Conservation (phyloP, 129 eudicot species). For the Glebionis coronaria region DNA sequence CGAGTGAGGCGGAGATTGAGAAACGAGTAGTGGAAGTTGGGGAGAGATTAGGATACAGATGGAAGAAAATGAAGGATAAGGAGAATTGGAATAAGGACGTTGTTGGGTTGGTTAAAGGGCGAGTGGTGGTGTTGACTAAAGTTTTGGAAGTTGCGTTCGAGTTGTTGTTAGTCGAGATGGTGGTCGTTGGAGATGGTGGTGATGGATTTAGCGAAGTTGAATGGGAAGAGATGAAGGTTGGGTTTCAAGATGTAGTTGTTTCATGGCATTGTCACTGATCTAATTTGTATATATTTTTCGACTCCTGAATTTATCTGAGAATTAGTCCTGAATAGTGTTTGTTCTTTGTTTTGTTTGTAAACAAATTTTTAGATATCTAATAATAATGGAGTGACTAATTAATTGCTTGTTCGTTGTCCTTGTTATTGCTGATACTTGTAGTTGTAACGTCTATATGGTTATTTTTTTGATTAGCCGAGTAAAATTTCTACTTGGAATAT, state of each 20-base stretch:
- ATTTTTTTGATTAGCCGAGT: too few relatives aligned
- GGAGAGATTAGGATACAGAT: slow-evolving; percentile 46
- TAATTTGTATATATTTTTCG: not conserved
- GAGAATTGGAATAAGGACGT: slow-evolving; percentile 40
- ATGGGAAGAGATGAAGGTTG: slow-evolving; percentile 62
- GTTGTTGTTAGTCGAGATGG: slow-evolving; percentile 65
- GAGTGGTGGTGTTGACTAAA: slow-evolving; percentile 48
- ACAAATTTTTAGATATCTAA: slow-evolving; percentile 8
- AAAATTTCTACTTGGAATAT: too few relatives aligned
- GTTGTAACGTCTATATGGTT: too few relatives aligned
- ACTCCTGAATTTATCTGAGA: not conserved
- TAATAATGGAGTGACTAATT: slow-evolving; percentile 21
- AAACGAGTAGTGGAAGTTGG: slow-evolving; percentile 53
- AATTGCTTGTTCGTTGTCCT: not conserved
- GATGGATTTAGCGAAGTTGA: slow-evolving; percentile 46
- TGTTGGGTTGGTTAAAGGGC: slow-evolving; percentile 58
- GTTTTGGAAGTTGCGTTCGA: slow-evolving; percentile 53
- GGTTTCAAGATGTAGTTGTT: slow-evolving; percentile 50
- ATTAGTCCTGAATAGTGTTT: not conserved
- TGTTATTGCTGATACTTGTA: too few relatives aligned
- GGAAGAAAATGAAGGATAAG: slow-evolving; percentile 34
- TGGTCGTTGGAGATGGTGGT: slow-evolving; percentile 45
- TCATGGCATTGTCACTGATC: slow-evolving; percentile 40
- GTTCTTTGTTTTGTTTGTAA: slow-evolving; percentile 19
- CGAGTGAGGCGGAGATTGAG: slow-evolving; percentile 42